These are phyloP conservation scores for Medicago truncatula DNA, from an alignment of 306 rosid genomes.

Conservation along the genomic window MtrunA17r5.0-ANR NC_053043.1:2761001-2761500, in stretches of 20 bases:
- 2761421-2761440: background rate
- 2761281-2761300: background rate
- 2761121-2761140: too few relatives aligned
- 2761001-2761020: too few relatives aligned
- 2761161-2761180: too few relatives aligned
- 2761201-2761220: background rate
- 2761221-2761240: background rate
- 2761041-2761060: too few relatives aligned
- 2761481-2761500: slow-evolving; percentile 22
- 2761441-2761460: slow-evolving; percentile 16
- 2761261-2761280: background rate
- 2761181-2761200: too few relatives aligned
- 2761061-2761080: too few relatives aligned
- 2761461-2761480: background rate
- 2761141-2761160: too few relatives aligned
- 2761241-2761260: background rate
- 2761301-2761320: background rate
- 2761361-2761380: background rate
- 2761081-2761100: too few relatives aligned
- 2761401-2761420: background rate
- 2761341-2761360: background rate
- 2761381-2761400: background rate
- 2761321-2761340: background rate
- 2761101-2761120: too few relatives aligned
- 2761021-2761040: too few relatives aligned